A percentile compares a stretch with the other conserved stretches of the same genome.
Evolutionary conservation across 148 eudicot species (phyloP).

Genomic region (Rhododendron ferrugineum): DNA sequence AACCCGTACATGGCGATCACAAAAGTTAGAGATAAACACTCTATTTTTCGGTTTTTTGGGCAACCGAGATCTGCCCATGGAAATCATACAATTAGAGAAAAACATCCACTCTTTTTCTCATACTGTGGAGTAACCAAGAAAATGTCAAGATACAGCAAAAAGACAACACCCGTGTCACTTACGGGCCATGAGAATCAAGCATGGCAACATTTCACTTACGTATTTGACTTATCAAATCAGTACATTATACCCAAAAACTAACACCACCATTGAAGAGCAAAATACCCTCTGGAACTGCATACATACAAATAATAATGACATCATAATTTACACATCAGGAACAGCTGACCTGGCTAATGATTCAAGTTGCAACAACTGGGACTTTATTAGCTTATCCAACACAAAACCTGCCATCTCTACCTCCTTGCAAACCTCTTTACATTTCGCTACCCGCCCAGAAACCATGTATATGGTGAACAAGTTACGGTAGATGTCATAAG

Average conservation of each 20-base stretch:
- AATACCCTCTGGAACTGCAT: background rate
- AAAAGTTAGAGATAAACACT: background rate
- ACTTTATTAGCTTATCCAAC: slow-evolving; percentile 46
- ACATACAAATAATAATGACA: background rate
- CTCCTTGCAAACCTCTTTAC: slow-evolving; percentile 75
- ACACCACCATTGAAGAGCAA: background rate
- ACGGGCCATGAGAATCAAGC: background rate
- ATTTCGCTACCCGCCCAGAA: slow-evolving; percentile 74
- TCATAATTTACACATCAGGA: background rate
- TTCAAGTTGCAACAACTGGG: slow-evolving; percentile 45
- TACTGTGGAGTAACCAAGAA: background rate
- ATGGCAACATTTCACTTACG: background rate
- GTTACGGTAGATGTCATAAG: slow-evolving; percentile 63
- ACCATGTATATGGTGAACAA: slow-evolving; percentile 46
- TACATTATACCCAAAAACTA: background rate
- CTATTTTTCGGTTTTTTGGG: background rate
- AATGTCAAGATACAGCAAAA: background rate
- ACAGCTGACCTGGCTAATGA: slow-evolving; percentile 21
- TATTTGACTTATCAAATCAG: background rate
- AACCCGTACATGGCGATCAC: background rate
- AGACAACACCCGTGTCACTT: background rate
- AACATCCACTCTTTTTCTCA: background rate
- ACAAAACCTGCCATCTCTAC: slow-evolving; percentile 64
- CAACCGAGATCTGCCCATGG: background rate
- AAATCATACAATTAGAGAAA: background rate